phyloP scores from a whole-genome alignment of 2,329 filamentous ascomycete species.

The Orbilia quercus region DNA sequence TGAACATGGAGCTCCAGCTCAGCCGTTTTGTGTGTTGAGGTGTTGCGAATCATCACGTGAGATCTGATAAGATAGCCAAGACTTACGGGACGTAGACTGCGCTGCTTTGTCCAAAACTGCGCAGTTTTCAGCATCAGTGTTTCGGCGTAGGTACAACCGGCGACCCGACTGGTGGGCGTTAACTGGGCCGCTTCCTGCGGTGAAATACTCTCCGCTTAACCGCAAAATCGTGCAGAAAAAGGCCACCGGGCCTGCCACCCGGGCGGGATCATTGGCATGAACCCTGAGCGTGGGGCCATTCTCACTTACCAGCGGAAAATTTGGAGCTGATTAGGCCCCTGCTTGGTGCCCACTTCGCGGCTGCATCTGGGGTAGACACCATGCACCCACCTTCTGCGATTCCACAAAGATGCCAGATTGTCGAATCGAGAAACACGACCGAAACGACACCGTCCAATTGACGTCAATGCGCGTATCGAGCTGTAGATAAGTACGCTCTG shows the following conservation, averaged over 20 bases:
- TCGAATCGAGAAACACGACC: constrained; percentile 44
- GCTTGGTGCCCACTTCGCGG: constrained; percentile 5
- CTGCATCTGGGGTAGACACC: constrained; percentile 47
- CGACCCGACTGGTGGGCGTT: constrained; percentile 44
- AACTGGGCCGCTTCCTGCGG: constrained; percentile 26
- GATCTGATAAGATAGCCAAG: constrained; percentile 37
- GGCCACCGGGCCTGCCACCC: constrained; percentile 25
- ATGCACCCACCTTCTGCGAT: constrained; percentile 24
- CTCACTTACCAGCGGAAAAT: neutral
- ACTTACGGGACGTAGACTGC: constrained; percentile 21
- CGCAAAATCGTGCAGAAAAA: neutral
- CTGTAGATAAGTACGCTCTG: constrained; percentile 32
- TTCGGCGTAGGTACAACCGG: constrained; percentile 15
- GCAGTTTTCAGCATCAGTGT: constrained; percentile 37
- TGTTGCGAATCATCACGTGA: constrained; percentile 20
- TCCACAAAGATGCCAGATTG: constrained; percentile 55
- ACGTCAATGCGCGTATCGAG: constrained; percentile 26
- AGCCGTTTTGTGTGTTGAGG: constrained; percentile 2
- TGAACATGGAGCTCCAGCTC: constrained; percentile 41
- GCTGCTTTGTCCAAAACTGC: neutral
- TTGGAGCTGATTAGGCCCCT: constrained; percentile 12
- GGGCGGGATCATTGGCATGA: constrained; percentile 7
- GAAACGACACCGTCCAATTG: constrained; percentile 16
- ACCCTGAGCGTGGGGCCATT: constrained; percentile 15
- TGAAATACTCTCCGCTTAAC: constrained; percentile 8